A percentile compares a stretch with the other conserved stretches of the same genome.
Evolutionary conservation across 768 basidiomycete species (phyloP).

Genomic region (Psilocybe cubensis): DNA sequence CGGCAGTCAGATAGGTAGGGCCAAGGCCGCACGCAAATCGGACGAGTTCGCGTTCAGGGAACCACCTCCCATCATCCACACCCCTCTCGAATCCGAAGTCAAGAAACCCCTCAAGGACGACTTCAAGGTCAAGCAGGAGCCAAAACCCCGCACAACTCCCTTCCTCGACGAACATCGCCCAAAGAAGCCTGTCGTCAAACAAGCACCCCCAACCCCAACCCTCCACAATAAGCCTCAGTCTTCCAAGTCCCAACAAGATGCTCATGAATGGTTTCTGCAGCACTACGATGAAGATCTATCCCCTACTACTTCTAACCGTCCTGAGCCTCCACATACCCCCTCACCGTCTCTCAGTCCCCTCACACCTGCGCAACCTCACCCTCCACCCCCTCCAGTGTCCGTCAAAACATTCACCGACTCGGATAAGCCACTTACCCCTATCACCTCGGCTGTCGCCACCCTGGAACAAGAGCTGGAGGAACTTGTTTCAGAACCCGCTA

Average conservation of each 20-base stretch:
- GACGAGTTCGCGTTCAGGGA: conserved; percentile 35
- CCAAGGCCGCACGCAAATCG: conserved; percentile 48
- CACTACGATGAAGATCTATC: conserved; percentile 48
- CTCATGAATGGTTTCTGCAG: conserved; percentile 65
- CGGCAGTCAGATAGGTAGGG: conserved; percentile 49
- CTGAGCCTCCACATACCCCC: conserved; percentile 30
- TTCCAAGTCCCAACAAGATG: conserved; percentile 41
- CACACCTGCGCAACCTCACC: conserved; percentile 18
- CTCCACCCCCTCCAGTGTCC: neutral
- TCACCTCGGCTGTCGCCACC: conserved; percentile 31
- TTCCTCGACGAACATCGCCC: conserved; percentile 20
- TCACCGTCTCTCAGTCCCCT: conserved; percentile 30
- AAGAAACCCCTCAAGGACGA: conserved; percentile 25
- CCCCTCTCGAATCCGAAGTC: conserved; percentile 10
- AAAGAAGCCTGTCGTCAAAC: conserved; percentile 17
- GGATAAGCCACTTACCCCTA: conserved; percentile 20
- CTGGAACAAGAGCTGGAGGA: conserved; percentile 52
- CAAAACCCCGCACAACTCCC: conserved; percentile 11
- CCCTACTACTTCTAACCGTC: conserved; percentile 29
- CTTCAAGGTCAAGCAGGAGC: conserved; percentile 22
- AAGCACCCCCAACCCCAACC: conserved; percentile 9
- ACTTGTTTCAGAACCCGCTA: conserved; percentile 31
- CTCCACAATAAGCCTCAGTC: conserved; percentile 5
- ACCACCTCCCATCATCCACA: conserved; percentile 14
- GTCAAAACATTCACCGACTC: conserved; percentile 19